These are phyloP conservation scores for Solanum aculeatissimum DNA, from an alignment of 305 asterid species.

Conservation along the genomic window DNA sequence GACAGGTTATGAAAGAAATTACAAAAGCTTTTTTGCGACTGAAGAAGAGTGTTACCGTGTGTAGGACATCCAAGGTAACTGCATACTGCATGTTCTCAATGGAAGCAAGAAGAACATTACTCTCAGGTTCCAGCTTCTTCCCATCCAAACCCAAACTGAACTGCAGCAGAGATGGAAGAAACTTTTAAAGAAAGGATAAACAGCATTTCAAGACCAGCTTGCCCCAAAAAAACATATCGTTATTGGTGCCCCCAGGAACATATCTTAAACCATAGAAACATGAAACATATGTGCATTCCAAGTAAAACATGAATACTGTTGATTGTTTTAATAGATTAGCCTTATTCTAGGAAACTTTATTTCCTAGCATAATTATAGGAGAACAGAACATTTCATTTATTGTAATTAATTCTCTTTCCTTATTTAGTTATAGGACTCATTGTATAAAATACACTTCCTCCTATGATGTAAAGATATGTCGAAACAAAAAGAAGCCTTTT, in stretches of 20 bases:
- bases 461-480: neutral
- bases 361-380: neutral
- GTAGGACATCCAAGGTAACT: constrained; percentile 79
- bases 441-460: neutral
- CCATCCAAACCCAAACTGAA: constrained; percentile 73
- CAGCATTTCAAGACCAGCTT: neutral
- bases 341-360: neutral
- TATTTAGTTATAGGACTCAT: neutral
- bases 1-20: neutral
- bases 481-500: neutral
- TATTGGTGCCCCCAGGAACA: neutral
- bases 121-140: constrained; percentile 75
- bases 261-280: neutral
- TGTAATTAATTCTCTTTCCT: neutral
- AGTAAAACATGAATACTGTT: neutral
- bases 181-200: neutral
- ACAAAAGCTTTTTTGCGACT: neutral
- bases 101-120: constrained; percentile 94
- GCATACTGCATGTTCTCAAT: constrained; percentile 97
- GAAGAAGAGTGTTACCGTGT: constrained; percentile 40
- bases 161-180: constrained; percentile 26
- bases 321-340: neutral
- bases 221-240: neutral
- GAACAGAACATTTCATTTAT: neutral
- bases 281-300: neutral